Conservation (phyloP, 306 rosid genomes). For the Rosa lucieae region DNA sequence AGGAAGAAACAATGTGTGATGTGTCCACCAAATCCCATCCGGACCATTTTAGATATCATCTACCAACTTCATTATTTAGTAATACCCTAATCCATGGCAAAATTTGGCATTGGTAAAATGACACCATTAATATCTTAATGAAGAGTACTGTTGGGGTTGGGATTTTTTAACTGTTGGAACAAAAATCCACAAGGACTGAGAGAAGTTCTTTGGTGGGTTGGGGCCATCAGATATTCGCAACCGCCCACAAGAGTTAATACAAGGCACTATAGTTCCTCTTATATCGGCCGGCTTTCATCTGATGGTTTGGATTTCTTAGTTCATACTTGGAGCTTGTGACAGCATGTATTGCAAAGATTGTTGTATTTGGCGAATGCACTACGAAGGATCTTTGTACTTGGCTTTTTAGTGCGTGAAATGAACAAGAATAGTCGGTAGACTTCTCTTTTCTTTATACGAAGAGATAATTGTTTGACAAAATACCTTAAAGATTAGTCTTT, state of each 20-base stretch:
- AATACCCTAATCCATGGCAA: background rate
- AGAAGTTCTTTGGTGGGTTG: background rate
- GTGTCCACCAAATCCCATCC: conserved; percentile 12
- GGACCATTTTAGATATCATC: background rate
- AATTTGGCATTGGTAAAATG: background rate
- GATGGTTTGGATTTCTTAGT: background rate
- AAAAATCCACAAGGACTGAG: background rate
- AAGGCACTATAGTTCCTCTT: background rate
- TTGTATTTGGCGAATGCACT: background rate
- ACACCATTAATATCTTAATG: background rate
- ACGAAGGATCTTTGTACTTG: background rate
- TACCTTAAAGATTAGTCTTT: background rate
- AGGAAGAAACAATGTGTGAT: background rate
- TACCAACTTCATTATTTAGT: background rate
- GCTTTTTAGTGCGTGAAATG: background rate
- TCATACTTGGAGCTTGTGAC: conserved; percentile 13
- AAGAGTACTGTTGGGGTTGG: background rate
- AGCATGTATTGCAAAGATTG: background rate
- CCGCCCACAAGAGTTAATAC: conserved; percentile 8
- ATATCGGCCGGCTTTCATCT: background rate
- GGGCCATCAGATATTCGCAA: conserved; percentile 8
- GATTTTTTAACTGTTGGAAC: background rate
- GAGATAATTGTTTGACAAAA: background rate
- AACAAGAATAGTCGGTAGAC: background rate
- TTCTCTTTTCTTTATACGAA: background rate